Evolutionary conservation across 1,284 basidiomycete species (phyloP).

Genomic region (Peniophora sp.): DNA sequence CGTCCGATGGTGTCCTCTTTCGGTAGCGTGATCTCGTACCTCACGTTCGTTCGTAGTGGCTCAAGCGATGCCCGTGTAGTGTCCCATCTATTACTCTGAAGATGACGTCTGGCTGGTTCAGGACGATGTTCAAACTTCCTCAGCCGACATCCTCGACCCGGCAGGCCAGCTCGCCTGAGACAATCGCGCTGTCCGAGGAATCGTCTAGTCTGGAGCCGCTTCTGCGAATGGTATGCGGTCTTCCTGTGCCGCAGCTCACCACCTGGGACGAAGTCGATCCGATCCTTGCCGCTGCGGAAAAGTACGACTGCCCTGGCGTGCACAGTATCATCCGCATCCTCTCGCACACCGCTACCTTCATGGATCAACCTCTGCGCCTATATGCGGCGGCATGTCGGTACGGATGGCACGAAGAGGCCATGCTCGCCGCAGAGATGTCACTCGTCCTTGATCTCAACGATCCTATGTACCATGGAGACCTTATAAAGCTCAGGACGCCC

Average conservation of each 20-base stretch:
- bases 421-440: constrained; percentile 40
- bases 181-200: constrained; percentile 51
- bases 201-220: constrained; percentile 42
- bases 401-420: constrained; percentile 47
- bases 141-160: constrained; percentile 18
- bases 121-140: constrained; percentile 50
- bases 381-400: constrained; percentile 50
- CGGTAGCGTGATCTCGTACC: constrained; percentile 14
- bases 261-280: constrained; percentile 46
- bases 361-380: constrained; percentile 44
- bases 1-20: constrained; percentile 40
- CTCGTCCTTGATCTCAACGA: constrained; percentile 41
- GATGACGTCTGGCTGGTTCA: constrained; percentile 58
- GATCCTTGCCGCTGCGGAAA: constrained; percentile 53
- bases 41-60: too few relatives aligned
- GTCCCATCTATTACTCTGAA: constrained; percentile 51
- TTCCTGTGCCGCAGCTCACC: constrained; percentile 39
- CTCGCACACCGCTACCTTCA: constrained; percentile 39
- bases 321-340: constrained; percentile 47
- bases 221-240: constrained; percentile 52
- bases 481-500: constrained; percentile 38
- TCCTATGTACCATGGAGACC: constrained; percentile 31
- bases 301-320: constrained; percentile 61
- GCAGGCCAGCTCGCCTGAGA: constrained; percentile 21
- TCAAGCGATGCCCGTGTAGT: too few relatives aligned